Percentiles rank a stretch among this genome's conserved stretches.
phyloP scores from a whole-genome alignment of 345 rosid species.

The Lagerstroemia speciosa region DNA sequence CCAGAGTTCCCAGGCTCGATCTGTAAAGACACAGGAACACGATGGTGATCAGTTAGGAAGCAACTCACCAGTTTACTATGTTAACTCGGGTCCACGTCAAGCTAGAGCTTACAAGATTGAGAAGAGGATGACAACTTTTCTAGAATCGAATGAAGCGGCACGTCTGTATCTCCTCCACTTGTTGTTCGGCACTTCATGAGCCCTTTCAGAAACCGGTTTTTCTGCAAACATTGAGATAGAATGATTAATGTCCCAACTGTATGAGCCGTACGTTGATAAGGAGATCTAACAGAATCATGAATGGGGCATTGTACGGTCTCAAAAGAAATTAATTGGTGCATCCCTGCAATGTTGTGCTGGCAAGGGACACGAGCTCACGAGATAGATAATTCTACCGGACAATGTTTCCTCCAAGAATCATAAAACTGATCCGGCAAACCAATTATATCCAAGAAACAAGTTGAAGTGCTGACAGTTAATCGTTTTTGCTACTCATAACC shows the following conservation, averaged over 20 bases:
- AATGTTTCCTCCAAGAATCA: neutral
- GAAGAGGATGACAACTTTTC: slow-evolving; percentile 74
- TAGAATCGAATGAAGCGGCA: slow-evolving; percentile 72
- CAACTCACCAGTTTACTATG: neutral
- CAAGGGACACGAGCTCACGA: neutral
- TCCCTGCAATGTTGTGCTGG: neutral
- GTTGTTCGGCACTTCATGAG: slow-evolving; percentile 58
- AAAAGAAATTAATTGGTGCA: neutral
- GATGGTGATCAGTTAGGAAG: neutral
- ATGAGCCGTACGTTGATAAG: neutral
- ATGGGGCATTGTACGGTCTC: neutral
- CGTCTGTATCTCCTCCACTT: slow-evolving; percentile 88
- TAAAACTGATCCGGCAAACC: neutral
- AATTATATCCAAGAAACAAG: neutral
- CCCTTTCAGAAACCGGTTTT: slow-evolving; percentile 45
- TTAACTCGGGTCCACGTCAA: neutral
- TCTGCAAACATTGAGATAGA: slow-evolving; percentile 22
- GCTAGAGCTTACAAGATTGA: slow-evolving; percentile 65
- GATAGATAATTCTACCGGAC: neutral
- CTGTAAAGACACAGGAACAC: slow-evolving; percentile 23
- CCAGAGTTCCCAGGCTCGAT: slow-evolving; percentile 83
- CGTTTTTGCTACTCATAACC: neutral
- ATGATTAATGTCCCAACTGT: neutral
- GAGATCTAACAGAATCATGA: neutral
- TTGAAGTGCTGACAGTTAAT: neutral